phyloP scores from a whole-genome alignment of 2,329 filamentous ascomycete genomes.

The Knufia fluminis region DNA sequence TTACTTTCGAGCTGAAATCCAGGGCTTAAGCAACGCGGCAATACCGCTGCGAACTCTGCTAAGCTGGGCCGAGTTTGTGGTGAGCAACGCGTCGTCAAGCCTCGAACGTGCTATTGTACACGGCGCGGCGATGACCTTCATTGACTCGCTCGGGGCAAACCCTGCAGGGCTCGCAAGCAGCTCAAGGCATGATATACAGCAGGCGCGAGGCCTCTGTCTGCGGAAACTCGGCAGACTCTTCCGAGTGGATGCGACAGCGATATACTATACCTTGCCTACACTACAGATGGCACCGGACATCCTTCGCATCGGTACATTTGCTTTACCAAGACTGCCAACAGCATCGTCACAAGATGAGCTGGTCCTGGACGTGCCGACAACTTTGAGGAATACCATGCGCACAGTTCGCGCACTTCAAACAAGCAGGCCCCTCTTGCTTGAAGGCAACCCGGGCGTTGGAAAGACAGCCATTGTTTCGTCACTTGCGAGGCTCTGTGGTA shows the following conservation, averaged over 20 bases:
- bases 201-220: slow-evolving; percentile 66
- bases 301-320: slow-evolving; percentile 62
- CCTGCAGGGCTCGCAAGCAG: slow-evolving; percentile 77
- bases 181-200: slow-evolving; percentile 57
- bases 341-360: slow-evolving; percentile 52
- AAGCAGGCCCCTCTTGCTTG: slow-evolving; percentile 81
- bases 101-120: slow-evolving; percentile 55
- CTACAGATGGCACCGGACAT: slow-evolving; percentile 49
- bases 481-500: slow-evolving; percentile 68
- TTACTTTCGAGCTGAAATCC: slow-evolving; percentile 79
- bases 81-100: slow-evolving; percentile 48
- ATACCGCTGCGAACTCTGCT: slow-evolving; percentile 90
- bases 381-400: slow-evolving; percentile 79
- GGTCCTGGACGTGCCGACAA: slow-evolving; percentile 82
- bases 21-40: slow-evolving; percentile 63
- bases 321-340: slow-evolving; percentile 36
- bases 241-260: slow-evolving; percentile 49
- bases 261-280: slow-evolving; percentile 57
- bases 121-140: slow-evolving; percentile 88
- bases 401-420: slow-evolving; percentile 83
- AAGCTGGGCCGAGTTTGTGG: slow-evolving; percentile 89
- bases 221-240: slow-evolving; percentile 61
- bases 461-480: slow-evolving; percentile 92
- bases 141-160: slow-evolving; percentile 91
- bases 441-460: slow-evolving; percentile 95